Evolutionary conservation across 1,139 yeast species (phyloP).

Genomic region (Eremothecium sinecaudum): DNA sequence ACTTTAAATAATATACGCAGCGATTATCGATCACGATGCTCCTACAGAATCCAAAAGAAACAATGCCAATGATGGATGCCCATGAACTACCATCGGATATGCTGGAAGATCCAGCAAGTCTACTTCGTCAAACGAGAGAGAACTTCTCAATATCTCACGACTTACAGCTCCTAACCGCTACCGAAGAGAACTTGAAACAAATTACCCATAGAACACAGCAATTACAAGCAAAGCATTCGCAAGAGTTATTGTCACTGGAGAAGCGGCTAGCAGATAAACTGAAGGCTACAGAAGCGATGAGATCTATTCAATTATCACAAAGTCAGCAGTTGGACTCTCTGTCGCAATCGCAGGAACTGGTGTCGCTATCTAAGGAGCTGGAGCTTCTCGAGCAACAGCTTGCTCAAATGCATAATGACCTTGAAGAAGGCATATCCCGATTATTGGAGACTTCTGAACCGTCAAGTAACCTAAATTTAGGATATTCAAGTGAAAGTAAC

Average conservation of each 20-base stretch:
- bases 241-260: neutral
- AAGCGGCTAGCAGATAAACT: neutral
- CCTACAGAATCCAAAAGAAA: neutral
- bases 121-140: conserved; percentile 20
- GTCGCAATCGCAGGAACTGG: conserved; percentile 10
- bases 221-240: neutral
- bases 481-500: conserved; percentile 9
- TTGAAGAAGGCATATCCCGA: conserved; percentile 16
- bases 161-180: conserved; percentile 13
- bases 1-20: neutral
- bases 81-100: conserved; percentile 6
- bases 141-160: conserved; percentile 21
- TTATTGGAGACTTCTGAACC: conserved; percentile 9
- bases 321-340: conserved; percentile 1
- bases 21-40: neutral
- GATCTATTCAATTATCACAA: neutral
- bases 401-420: conserved; percentile 12
- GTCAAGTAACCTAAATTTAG: conserved; percentile 4
- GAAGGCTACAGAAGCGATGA: conserved; percentile 1
- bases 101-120: conserved; percentile 17
- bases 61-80: neutral
- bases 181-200: conserved; percentile 11
- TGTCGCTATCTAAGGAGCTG: conserved; percentile 16
- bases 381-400: conserved; percentile 18
- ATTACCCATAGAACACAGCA: conserved; percentile 1